Percentiles rank a stretch among this genome's conserved stretches.
Evolutionary conservation across 1,139 yeast species (phyloP).

Genomic region (Pichia sp.): DNA sequence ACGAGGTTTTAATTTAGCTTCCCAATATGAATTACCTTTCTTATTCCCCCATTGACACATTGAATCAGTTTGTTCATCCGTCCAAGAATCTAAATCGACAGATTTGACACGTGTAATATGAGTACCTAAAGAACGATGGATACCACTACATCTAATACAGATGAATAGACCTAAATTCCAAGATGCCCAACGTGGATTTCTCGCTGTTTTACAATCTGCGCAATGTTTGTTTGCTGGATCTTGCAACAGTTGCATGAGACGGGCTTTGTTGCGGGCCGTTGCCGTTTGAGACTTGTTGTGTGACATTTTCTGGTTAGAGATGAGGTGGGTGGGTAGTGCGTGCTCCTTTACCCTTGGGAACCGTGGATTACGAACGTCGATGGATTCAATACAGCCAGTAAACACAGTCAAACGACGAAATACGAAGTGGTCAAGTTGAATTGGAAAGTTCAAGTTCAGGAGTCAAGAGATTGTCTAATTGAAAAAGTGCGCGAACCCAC

Average conservation of each 20-base stretch:
- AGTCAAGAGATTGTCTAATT: too few relatives aligned
- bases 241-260: slow-evolving; percentile 40
- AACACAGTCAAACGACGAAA: too few relatives aligned
- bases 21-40: slow-evolving; percentile 77
- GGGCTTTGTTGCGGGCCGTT: slow-evolving; percentile 27
- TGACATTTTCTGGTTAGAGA: slow-evolving; percentile 10
- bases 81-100: slow-evolving; percentile 95
- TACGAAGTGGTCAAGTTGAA: too few relatives aligned
- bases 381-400: too few relatives aligned
- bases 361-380: too few relatives aligned
- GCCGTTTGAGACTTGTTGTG: slow-evolving; percentile 10
- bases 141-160: slow-evolving; percentile 91
- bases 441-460: too few relatives aligned
- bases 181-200: slow-evolving; percentile 96
- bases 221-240: slow-evolving; percentile 74
- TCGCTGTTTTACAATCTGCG: slow-evolving; percentile 84
- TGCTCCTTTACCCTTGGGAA: too few relatives aligned
- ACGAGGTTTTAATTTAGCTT: slow-evolving; percentile 53
- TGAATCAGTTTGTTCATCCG: slow-evolving; percentile 79
- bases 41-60: slow-evolving; percentile 86
- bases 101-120: slow-evolving; percentile 84
- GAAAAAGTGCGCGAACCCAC: too few relatives aligned
- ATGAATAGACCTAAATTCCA: slow-evolving; percentile 93
- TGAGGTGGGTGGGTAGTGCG: too few relatives aligned
- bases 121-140: slow-evolving; percentile 92